Evolutionary conservation across 306 rosid genomes (phyloP), one percentile per base, ranked within the genome.

Genomic region (Inga oerstediana): DNA sequence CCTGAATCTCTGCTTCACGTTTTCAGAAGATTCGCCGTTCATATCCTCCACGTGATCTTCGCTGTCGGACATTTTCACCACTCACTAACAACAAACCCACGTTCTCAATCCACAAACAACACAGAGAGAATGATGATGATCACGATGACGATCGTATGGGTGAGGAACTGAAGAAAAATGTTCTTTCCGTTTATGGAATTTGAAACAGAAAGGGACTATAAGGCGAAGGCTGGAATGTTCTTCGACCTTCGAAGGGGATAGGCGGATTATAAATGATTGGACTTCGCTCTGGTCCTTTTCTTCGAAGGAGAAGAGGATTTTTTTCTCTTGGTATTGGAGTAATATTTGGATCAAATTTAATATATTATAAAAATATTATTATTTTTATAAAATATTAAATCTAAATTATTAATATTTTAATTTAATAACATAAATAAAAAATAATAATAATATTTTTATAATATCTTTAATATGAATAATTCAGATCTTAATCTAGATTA

Each of bases 21-120:
- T 85, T 66, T 75, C 88, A 83, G 90, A 83, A 52, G 97, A 74
- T 71, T 94, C 90, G 41, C 54, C 90, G 30, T 92, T 84, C 10
- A 73, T 15, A 54, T 79, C 82, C 70, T 91, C 98, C 49, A 45
- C 34, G 35, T 69, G 72, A 24, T 90, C 90, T 75, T 91, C 97
- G 77, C 32, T 79, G 12, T 83, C 89, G 49, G 97, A 86, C 98
- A 91, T 90, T 73, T 70, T 84, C 20, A 79, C 64, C 13, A 8
- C 49, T 58, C 32, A 67, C 46, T 56, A 7, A 15, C 39, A 64
- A 72, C 39, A 54, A 72, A 72, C 67, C 67, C 24, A 16, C 44
- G 81, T 51, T 67, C 34, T 8, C 9, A 8, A 20, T 24, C 6
- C 44, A 62, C n/a, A 45, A 24, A 72, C 2, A 7, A 72, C 10